Base-by-base conservation (phyloP, 2,329 filamentous ascomycete species). In the Fusarium setosum region DNA sequence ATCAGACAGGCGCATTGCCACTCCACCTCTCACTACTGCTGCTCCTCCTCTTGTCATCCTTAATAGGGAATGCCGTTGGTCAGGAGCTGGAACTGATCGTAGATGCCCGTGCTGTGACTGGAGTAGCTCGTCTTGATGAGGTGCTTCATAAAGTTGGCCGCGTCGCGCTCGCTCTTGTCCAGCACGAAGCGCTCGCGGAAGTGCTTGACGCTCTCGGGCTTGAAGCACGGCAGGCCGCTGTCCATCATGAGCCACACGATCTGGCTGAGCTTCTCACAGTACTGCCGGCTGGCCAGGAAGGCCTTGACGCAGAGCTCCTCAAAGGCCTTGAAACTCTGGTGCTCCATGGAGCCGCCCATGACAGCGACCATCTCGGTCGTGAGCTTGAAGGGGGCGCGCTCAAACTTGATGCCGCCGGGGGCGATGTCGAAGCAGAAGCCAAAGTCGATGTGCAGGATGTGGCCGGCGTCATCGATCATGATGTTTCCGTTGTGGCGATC, bases 371-470 rank as follows among this genome's bases (percentile, higher is more conserved):
- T 99, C 77, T 99, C 96, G 8, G 89, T 87, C 1, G 96, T 99
- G 54, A 99, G 88, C 81, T 99, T 99, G 86, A 99, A 99, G 0
- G 96, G 96, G 0, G 96, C 96, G 21, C 96, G 91, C 83, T 99
- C 96, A 75, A 99, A 99, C 71, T 94, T 95, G 74, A 99, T 94
- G 61, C 96, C 96, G 45, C 96, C 96, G 0, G 96, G 96, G 2
- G 94, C 96, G 71, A 99, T 98, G 75, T 99, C 96, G 80, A 99
- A 99, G 81, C 95, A 98, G 86, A 99, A 99, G 10, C 96, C 96
- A 74, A 99, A 99, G 77, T 99, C 96, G 70, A 99, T 98, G 82
- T 99, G 96, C 53, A 99, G 87, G 73, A 99, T 97, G 79, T 99
- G 96, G 5, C 96, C 96, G 1, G 92, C 92, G 73, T 97, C 95